Conservation (phyloP, 805 yeast genomes). For the Candida silvicultrix region DNA sequence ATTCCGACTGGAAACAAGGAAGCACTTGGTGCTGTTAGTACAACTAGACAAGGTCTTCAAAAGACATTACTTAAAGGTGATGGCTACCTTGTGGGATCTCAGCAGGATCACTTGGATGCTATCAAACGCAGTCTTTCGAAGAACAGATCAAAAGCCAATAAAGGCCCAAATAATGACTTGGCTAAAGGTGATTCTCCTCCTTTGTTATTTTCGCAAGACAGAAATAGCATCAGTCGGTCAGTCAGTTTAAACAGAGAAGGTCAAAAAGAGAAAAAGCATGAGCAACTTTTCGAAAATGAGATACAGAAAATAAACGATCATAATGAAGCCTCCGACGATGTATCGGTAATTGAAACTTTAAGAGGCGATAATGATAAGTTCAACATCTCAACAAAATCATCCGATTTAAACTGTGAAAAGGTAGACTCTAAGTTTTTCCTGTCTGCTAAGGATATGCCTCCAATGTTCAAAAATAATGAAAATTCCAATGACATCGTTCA, state of each 20-base stretch:
- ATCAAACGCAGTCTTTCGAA: slow-evolving; percentile 9
- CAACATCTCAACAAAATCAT: slow-evolving; percentile 6
- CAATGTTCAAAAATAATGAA: background rate
- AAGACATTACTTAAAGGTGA: slow-evolving; percentile 3
- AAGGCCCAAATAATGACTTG: background rate
- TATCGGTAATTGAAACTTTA: background rate
- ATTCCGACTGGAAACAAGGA: background rate
- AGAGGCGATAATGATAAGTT: background rate
- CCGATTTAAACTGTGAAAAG: slow-evolving; percentile 9
- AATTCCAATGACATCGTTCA: background rate
- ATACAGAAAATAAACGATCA: no score
- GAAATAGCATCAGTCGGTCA: slow-evolving; percentile 1
- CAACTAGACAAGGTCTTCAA: slow-evolving; percentile 1
- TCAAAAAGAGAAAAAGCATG: no score
- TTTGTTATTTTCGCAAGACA: slow-evolving; percentile 6
- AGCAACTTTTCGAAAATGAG: no score
- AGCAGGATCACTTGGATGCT: slow-evolving; percentile 4
- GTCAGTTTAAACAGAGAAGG: background rate
- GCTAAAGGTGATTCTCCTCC: slow-evolving; percentile 2
- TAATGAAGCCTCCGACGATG: background rate
- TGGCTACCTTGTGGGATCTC: slow-evolving; percentile 1
- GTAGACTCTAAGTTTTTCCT: background rate
- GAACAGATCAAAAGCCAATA: slow-evolving; percentile 7
- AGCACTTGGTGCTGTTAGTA: background rate
- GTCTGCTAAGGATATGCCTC: background rate